phyloP scores from a whole-genome alignment of 371 early-diverging fungal genomes.

The Syncephalis plumigaleata region DNA sequence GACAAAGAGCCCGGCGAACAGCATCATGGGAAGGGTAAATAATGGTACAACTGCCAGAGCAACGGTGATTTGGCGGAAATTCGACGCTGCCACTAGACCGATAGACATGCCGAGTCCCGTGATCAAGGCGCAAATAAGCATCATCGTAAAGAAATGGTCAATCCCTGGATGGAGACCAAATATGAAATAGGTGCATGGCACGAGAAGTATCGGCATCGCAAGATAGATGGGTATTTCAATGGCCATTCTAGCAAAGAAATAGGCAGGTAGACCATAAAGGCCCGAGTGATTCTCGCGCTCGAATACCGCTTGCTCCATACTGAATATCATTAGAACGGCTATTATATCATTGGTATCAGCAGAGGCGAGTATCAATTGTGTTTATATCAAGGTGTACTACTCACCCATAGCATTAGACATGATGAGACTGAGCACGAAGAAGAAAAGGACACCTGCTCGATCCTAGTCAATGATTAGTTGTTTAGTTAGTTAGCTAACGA shows the following conservation, averaged over 20 bases:
- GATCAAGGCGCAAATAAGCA: conserved; percentile 22
- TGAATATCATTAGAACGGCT: conserved; percentile 36
- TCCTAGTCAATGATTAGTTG: conserved; percentile 37
- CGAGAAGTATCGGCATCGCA: conserved; percentile 36
- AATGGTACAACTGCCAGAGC: conserved; percentile 14
- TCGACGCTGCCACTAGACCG: conserved; percentile 27
- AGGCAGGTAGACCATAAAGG: conserved; percentile 14
- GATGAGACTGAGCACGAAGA: conserved; percentile 34
- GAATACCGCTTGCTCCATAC: conserved; percentile 28
- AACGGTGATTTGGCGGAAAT: conserved; percentile 14
- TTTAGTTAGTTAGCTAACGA: too few species aligned
- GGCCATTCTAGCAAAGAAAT: background rate
- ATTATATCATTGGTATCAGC: conserved; percentile 16
- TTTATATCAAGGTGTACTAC: conserved; percentile 23
- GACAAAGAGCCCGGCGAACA: conserved; percentile 29
- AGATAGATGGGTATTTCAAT: conserved; percentile 10
- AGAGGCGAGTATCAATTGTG: conserved; percentile 16
- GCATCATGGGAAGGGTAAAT: conserved; percentile 22
- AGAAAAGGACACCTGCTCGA: conserved; percentile 18
- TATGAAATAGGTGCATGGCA: conserved; percentile 29
- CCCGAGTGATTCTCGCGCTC: conserved; percentile 33
- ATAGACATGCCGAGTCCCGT: conserved; percentile 22
- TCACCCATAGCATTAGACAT: conserved; percentile 18
- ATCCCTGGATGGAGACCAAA: conserved; percentile 23
- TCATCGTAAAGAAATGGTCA: conserved; percentile 21